Evolutionary conservation across 495 filamentous ascomycete genomes (phyloP).

Genomic region (Hypoxylon trugodes): DNA sequence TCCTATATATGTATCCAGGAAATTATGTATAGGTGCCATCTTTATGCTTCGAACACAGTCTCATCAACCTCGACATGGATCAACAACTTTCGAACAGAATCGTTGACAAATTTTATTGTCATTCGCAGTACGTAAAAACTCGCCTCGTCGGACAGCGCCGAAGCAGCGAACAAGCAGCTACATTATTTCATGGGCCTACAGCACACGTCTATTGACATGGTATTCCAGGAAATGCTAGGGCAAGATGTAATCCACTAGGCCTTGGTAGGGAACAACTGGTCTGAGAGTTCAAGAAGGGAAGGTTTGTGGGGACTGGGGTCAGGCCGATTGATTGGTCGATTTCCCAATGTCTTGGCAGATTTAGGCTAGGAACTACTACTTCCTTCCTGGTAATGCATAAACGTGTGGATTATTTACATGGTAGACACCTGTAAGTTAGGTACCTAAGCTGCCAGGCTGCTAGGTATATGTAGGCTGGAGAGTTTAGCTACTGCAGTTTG

Average conservation of each 20-base stretch:
- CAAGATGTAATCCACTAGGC: neutral
- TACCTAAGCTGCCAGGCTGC: too few relatives aligned
- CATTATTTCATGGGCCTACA: neutral
- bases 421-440: too few relatives aligned
- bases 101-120: constrained; percentile 17
- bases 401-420: constrained; percentile 7
- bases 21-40: too few relatives aligned
- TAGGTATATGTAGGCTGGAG: too few relatives aligned
- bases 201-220: constrained; percentile 11
- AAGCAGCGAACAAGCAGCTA: constrained; percentile 5
- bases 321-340: constrained; percentile 33
- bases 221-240: neutral
- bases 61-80: neutral
- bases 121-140: constrained; percentile 24
- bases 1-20: neutral
- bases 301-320: constrained; percentile 37
- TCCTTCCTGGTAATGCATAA: constrained; percentile 7
- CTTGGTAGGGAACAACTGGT: constrained; percentile 2
- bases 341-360: constrained; percentile 37
- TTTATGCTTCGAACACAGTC: neutral
- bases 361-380: constrained; percentile 22
- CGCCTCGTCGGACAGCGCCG: constrained; percentile 15
- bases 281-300: constrained; percentile 2
- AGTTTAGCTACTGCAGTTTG: too few relatives aligned
- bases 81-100: neutral